Conservation (phyloP, 2,329 filamentous ascomycete genomes). For the Penicillium sp. region DNA sequence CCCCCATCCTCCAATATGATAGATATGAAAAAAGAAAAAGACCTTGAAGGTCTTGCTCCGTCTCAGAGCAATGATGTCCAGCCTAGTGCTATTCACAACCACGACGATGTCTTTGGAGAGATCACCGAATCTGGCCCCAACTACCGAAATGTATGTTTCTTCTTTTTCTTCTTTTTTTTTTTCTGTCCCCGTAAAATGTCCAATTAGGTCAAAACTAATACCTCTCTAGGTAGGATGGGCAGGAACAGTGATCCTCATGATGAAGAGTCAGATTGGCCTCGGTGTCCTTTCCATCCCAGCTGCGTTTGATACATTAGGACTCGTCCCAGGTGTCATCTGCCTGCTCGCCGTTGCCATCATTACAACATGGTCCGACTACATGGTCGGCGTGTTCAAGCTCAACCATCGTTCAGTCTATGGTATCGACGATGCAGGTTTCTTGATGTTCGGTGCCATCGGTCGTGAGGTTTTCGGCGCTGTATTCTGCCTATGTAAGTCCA, state of each 20-base stretch:
- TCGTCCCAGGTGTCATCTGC: slow-evolving; percentile 50
- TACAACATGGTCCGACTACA: slow-evolving; percentile 51
- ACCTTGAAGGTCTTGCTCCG: not conserved
- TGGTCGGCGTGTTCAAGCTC: slow-evolving; percentile 52
- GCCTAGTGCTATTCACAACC: not conserved
- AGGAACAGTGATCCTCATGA: slow-evolving; percentile 46
- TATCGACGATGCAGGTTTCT: slow-evolving; percentile 56
- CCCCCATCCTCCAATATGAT: not conserved
- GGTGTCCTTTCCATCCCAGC: slow-evolving; percentile 51
- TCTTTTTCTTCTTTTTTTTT: not conserved
- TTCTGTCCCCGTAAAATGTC: not conserved
- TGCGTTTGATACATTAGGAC: slow-evolving; percentile 47
- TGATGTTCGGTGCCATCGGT: slow-evolving; percentile 54
- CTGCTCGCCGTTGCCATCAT: slow-evolving; percentile 43
- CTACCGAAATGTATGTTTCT: slow-evolving; percentile 27
- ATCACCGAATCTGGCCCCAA: slow-evolving; percentile 33
- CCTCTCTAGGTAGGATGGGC: slow-evolving; percentile 42
- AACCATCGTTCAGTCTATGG: slow-evolving; percentile 56
- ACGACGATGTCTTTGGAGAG: slow-evolving; percentile 40
- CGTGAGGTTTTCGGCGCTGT: slow-evolving; percentile 45
- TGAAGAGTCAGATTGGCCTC: slow-evolving; percentile 48
- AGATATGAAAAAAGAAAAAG: slow-evolving; percentile 3
- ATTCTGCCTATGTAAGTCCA: slow-evolving; percentile 9
- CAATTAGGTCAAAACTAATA: not conserved
- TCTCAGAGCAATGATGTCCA: not conserved